phyloP scores from a whole-genome alignment of 305 asterid genomes.

The Solanum hybrid region DNA sequence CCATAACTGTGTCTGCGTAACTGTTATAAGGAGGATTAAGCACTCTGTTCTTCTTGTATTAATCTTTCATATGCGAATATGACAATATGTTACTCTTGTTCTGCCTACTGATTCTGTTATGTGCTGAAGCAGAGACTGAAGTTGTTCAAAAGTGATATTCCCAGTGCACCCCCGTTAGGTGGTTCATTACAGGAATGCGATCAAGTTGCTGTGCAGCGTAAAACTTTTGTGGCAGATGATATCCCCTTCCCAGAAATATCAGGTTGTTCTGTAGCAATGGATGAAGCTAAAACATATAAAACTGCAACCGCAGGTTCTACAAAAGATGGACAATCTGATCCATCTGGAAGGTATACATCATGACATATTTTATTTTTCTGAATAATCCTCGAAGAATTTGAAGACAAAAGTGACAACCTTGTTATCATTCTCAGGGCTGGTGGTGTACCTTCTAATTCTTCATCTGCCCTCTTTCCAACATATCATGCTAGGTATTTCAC shows the following conservation, averaged over 20 bases:
- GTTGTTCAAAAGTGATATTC: conserved; percentile 29
- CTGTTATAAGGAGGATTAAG: neutral
- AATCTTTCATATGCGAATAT: neutral
- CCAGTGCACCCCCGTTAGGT: conserved; percentile 79
- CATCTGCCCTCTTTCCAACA: conserved; percentile 65
- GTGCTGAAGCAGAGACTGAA: conserved; percentile 19
- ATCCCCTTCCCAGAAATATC: conserved; percentile 20
- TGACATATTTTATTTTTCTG: neutral
- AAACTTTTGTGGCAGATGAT: conserved; percentile 20
- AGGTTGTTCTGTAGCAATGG: conserved; percentile 28
- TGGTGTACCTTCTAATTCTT: conserved; percentile 35
- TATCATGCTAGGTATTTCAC: conserved; percentile 71
- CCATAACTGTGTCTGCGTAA: neutral
- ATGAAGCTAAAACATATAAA: conserved; percentile 19
- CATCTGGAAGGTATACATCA: conserved; percentile 38
- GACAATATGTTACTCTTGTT: neutral
- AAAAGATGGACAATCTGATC: conserved; percentile 28
- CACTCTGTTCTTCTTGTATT: neutral
- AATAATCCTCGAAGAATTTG: neutral
- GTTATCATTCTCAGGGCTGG: conserved; percentile 45
- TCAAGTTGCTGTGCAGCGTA: conserved; percentile 31
- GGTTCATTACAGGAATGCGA: conserved; percentile 20
- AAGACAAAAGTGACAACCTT: conserved; percentile 6
- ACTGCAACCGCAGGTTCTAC: conserved; percentile 16
- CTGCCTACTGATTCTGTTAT: neutral